Conservation (phyloP, 2,329 filamentous ascomycete genomes). For the Taxawa tesnikishii region DNA sequence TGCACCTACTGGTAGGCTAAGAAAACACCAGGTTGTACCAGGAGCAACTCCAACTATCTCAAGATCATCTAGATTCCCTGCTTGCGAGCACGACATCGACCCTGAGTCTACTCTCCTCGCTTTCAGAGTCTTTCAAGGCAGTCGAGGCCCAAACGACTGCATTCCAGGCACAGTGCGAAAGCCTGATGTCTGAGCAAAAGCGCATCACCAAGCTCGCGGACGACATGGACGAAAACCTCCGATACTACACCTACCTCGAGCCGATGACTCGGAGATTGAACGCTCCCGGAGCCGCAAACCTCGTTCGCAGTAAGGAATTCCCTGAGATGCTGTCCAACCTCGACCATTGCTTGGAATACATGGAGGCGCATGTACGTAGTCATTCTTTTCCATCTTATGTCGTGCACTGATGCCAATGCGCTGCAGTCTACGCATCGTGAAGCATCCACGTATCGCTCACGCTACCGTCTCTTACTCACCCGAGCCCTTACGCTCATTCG, state of each 20-base stretch:
- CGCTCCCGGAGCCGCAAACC: slow-evolving; percentile 74
- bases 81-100: slow-evolving; percentile 66
- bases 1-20: slow-evolving; percentile 3
- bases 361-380: slow-evolving; percentile 64
- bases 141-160: slow-evolving; percentile 87
- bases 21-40: slow-evolving; percentile 60
- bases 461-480: slow-evolving; percentile 72
- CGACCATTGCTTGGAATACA: slow-evolving; percentile 85
- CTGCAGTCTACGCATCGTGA: slow-evolving; percentile 74
- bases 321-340: slow-evolving; percentile 77
- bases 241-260: slow-evolving; percentile 90
- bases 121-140: slow-evolving; percentile 75
- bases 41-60: slow-evolving; percentile 69
- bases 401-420: slow-evolving; percentile 11
- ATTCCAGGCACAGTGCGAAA: slow-evolving; percentile 86
- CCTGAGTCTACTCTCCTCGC: slow-evolving; percentile 59
- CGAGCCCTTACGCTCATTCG: slow-evolving; percentile 54
- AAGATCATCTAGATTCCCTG: slow-evolving; percentile 69
- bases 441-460: slow-evolving; percentile 72
- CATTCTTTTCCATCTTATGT: background rate
- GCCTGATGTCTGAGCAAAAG: slow-evolving; percentile 69
- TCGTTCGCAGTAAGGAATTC: slow-evolving; percentile 76
- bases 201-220: slow-evolving; percentile 68
- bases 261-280: slow-evolving; percentile 82
- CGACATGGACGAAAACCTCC: slow-evolving; percentile 76